Conservation (phyloP, 495 filamentous ascomycete species). For the Trypethelium eluteriae region DNA sequence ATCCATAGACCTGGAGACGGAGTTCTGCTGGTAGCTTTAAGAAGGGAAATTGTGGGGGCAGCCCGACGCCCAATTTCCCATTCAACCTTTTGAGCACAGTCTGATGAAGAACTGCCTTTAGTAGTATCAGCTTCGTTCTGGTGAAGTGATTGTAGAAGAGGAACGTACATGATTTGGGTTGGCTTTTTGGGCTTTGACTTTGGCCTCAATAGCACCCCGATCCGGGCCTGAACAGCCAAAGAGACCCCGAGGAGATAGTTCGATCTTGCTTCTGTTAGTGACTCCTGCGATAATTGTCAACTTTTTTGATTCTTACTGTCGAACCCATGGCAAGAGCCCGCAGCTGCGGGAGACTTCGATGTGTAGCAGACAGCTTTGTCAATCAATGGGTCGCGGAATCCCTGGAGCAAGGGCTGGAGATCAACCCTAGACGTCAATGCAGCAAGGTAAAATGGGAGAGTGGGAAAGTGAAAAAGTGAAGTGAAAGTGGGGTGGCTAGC, state of each 20-base stretch:
- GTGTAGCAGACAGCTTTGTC: too few species aligned
- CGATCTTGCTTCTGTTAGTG: not conserved
- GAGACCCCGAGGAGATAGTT: not conserved
- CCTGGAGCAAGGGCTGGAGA: too few species aligned
- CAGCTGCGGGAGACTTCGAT: too few species aligned
- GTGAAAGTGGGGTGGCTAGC: not conserved
- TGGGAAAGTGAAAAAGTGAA: not conserved
- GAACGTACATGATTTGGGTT: not conserved
- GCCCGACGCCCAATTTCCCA: not conserved
- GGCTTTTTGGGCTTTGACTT: not conserved
- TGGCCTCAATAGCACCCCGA: too few species aligned
- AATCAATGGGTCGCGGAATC: too few species aligned
- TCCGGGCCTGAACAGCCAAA: not conserved
- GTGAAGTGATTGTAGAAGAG: not conserved
- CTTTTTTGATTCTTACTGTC: not conserved
- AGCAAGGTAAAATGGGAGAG: too few species aligned
- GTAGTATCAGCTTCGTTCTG: not conserved
- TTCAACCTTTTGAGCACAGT: not conserved
- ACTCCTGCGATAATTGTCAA: not conserved
- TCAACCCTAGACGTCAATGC: too few species aligned
- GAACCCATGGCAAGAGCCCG: not conserved
- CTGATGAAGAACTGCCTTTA: not conserved
- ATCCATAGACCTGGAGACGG: conserved; percentile 14
- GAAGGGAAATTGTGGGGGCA: conserved; percentile 2
- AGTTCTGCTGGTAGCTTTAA: conserved; percentile 18